Percentiles rank a stretch among this genome's conserved stretches.
Conservation (phyloP, 129 eudicot species). For the Solidago caesia region DNA sequence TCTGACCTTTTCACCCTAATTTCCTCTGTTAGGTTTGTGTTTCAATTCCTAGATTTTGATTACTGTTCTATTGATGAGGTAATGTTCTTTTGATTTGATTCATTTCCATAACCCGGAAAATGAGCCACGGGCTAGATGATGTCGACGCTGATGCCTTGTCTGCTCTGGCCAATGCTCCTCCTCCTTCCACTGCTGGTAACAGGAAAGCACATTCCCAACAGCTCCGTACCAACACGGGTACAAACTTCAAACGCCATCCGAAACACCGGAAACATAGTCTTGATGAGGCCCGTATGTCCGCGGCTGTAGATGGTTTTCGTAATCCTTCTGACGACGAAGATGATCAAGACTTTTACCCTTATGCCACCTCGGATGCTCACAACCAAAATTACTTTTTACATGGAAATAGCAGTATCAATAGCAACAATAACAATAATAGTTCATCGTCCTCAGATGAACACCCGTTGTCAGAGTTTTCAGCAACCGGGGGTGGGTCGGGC, state of each 20-base stretch:
- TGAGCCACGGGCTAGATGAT: slow-evolving; percentile 48
- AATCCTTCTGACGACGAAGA: slow-evolving; percentile 42
- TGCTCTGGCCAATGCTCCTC: slow-evolving; percentile 47
- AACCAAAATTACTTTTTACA: slow-evolving; percentile 2
- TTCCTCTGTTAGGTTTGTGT: slow-evolving; percentile 5
- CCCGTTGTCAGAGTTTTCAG: slow-evolving; percentile 70
- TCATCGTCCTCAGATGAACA: slow-evolving; percentile 23
- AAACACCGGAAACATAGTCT: slow-evolving; percentile 76
- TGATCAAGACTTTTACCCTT: slow-evolving; percentile 46
- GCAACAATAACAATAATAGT: not conserved
- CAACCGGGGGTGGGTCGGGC: slow-evolving; percentile 56
- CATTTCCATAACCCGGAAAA: not conserved
- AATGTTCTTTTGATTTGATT: not conserved
- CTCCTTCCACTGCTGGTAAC: slow-evolving; percentile 34
- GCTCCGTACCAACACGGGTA: slow-evolving; percentile 73
- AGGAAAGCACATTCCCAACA: slow-evolving; percentile 59
- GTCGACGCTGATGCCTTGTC: slow-evolving; percentile 63
- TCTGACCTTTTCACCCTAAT: slow-evolving; percentile 31
- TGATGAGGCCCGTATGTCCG: slow-evolving; percentile 47
- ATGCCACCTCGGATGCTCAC: slow-evolving; percentile 34
- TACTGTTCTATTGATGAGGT: not conserved
- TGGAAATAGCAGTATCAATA: not conserved
- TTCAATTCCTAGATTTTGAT: slow-evolving; percentile 18
- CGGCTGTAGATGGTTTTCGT: slow-evolving; percentile 19
- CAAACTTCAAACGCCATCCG: slow-evolving; percentile 46